Percentiles rank a stretch among this genome's conserved stretches.
Evolutionary conservation across 2,329 filamentous ascomycete genomes (phyloP).

Genomic region (Rhexocercosporidium sp.): DNA sequence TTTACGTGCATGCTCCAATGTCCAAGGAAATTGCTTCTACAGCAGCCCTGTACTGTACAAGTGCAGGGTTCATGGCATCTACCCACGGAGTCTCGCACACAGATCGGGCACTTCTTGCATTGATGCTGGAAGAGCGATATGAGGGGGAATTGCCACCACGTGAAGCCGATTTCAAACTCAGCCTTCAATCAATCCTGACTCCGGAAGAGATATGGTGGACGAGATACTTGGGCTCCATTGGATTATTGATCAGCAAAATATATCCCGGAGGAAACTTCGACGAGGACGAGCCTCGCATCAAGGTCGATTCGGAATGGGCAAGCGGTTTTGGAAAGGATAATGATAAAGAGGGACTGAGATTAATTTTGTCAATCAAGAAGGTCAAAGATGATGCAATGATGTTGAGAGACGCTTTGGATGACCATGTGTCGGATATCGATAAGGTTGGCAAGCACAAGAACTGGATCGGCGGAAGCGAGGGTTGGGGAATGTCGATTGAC

Average conservation of each 20-base stretch:
- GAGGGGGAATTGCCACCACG: conserved; percentile 64
- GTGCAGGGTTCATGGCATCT: conserved; percentile 64
- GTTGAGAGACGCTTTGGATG: conserved; percentile 48
- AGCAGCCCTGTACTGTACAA: conserved; percentile 66
- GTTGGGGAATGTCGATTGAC: conserved; percentile 46
- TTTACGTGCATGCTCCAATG: conserved; percentile 58
- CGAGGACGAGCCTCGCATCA: conserved; percentile 46
- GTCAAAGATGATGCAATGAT: conserved; percentile 45
- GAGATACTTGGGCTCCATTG: conserved; percentile 65
- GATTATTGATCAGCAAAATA: conserved; percentile 59
- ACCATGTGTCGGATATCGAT: conserved; percentile 50
- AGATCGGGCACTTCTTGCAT: conserved; percentile 63
- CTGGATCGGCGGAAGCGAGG: conserved; percentile 48
- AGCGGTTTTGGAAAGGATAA: conserved; percentile 47
- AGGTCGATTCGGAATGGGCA: conserved; percentile 49
- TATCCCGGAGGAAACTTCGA: conserved; percentile 63
- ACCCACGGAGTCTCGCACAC: conserved; percentile 67
- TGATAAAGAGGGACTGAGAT: conserved; percentile 48
- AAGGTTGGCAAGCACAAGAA: conserved; percentile 66
- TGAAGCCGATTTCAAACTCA: conserved; percentile 59
- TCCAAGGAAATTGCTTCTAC: conserved; percentile 60
- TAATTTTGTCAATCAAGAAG: conserved; percentile 51
- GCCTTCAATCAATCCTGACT: conserved; percentile 58
- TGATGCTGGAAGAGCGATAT: conserved; percentile 69
- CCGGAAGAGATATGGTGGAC: conserved; percentile 67